Evolutionary conservation across 805 yeast genomes (phyloP), one percentile per base, ranked within the genome.

Genomic region (Candida saitoana): DNA sequence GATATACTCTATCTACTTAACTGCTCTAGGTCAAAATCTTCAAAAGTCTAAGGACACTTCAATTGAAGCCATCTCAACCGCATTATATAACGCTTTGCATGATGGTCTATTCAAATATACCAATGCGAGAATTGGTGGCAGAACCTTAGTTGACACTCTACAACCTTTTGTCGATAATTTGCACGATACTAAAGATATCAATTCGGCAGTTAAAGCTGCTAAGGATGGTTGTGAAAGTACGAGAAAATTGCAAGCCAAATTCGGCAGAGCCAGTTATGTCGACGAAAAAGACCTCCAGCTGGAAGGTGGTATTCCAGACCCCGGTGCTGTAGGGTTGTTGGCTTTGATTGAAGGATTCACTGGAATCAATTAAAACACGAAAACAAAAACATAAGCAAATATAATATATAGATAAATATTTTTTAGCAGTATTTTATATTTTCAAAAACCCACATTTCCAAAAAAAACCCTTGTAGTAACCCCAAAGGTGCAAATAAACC

Each of bases 201-300:
- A 54, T 6, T 65, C 67, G 35, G 96, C 96, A 4, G 76, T 79
- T 12, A 54, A 66, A 25, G 89, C 87, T 8, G 95, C 95, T 5
- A 69, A 69, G 32, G 65, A 75, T 31, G 96, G 96, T 37, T 91
- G 95, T 18, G 80, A 85, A 36, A 65, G 75, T 3, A 91, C 98
- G 1, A 80, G 81, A 38, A 68, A 78, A 29, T 65, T 86, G 49
- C 82, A 79, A 49, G 97, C 97, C 34, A 83, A 83, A 52, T 88
- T 91, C 51, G 98, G 98, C 22, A 79, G 98, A 56, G 96, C 98
- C 14, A 84, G 95, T 3, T 91, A 90, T 58, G 96, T 90, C 19
- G 72, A 73, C 47, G 79, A 78, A 45, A 79, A 73, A 9, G 84
- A 77, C 40, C 74, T 80, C 51, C 65, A 69, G 42, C 73, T 63